Evolutionary conservation across 2,329 filamentous ascomycete species (phyloP), one percentile per base, ranked within the genome.

Genomic region (Aspergillus sp.): DNA sequence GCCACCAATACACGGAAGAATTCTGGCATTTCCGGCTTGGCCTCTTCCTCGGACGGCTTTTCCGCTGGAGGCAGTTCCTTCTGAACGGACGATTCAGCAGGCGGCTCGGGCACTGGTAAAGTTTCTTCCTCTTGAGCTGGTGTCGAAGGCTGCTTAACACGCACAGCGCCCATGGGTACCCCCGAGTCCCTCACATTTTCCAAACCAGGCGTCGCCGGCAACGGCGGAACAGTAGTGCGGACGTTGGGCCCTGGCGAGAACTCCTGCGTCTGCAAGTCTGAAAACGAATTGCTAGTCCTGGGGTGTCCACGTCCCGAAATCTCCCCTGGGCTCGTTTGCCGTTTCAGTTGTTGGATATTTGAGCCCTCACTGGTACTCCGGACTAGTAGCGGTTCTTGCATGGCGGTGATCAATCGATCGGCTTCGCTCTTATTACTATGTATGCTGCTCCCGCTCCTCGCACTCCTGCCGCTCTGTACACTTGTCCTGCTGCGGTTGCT

Each of bases 1-100:
- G 89, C 89, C 27, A 94, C 81, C 10, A 95, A 73, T 0, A 94
- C 82, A 26, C 48, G 54, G 5, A 64, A 48, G 4, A 50, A 36
- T 3, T 48, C 40, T 9, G 45, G 10, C 2, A 44, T 26, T 1
- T 29, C 10, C 3, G 39, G 30, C 9, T 43, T 41, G 5, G 45
- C 3, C 1, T 46, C 19, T 19, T 19, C 19, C 19, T 19, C 19
- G 19, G 19, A 19, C 19, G 19, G 19, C 19, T 19, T 19, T 19
- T 19, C 19, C 19, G 19, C 19, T 19, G 19, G 19, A 1, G 19
- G 19, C 19, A 29, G 9, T 7, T 33, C 6, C 19, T 47, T 9
- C 19, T 48, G 43, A 10, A 19, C 19, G 19, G 19, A 19, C 19
- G 19, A 19, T 19, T 19, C 19, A 19, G 19, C 19, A 19, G 19